Evolutionary conservation across 2,329 filamentous ascomycete genomes (phyloP).

Genomic region (Emericellopsis cladophorae): DNA sequence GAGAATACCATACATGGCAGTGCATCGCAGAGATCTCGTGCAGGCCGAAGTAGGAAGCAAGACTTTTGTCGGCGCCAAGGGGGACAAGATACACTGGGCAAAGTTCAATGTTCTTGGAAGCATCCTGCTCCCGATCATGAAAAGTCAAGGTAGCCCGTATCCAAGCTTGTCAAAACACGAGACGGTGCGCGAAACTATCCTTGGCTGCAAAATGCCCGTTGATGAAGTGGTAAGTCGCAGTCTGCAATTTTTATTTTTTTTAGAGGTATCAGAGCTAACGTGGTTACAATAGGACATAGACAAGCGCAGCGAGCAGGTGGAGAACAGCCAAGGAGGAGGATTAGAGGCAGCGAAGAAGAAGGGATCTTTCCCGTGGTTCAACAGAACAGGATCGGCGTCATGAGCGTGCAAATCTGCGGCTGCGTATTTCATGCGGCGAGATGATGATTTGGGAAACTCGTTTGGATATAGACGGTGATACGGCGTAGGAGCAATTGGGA

Average conservation of each 20-base stretch:
- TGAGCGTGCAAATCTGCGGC: not conserved
- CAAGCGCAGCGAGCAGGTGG: slow-evolving; percentile 46
- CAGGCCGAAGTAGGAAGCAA: slow-evolving; percentile 85
- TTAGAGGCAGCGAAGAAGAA: slow-evolving; percentile 47
- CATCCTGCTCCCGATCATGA: slow-evolving; percentile 79
- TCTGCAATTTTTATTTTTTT: not conserved
- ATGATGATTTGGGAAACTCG: no score
- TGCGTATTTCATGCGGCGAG: not conserved
- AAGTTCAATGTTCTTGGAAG: slow-evolving; percentile 97
- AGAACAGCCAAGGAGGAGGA: slow-evolving; percentile 31
- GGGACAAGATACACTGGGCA: slow-evolving; percentile 84
- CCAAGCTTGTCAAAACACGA: slow-evolving; percentile 58
- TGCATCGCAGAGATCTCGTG: slow-evolving; percentile 81
- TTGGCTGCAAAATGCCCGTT: slow-evolving; percentile 69
- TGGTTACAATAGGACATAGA: slow-evolving; percentile 42
- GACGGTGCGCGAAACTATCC: slow-evolving; percentile 57
- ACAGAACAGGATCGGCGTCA: slow-evolving; percentile 20
- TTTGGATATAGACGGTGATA: no score
- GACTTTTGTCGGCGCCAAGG: slow-evolving; percentile 67
- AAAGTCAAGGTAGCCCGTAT: slow-evolving; percentile 78
- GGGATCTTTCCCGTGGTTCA: slow-evolving; percentile 47
- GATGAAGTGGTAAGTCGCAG: slow-evolving; percentile 68
- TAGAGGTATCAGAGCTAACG: slow-evolving; percentile 9
- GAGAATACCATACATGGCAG: slow-evolving; percentile 83
- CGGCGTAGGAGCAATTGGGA: no score